Conservation (phyloP, 192 early-diverging fungal species). For the Coemansia sp. region DNA sequence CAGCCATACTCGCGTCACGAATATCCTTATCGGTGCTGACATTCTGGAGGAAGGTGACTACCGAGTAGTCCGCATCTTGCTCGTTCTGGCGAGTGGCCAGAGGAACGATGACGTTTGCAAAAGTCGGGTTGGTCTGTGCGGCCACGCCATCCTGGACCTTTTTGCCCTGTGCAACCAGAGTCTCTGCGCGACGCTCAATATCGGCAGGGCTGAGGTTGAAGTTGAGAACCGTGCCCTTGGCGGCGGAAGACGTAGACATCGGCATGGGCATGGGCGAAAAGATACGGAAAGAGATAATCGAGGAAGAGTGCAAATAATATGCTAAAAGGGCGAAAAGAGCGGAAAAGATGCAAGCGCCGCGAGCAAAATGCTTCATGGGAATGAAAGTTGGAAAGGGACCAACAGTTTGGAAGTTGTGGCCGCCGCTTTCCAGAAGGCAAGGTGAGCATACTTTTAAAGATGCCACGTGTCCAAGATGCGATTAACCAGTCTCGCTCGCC, state of each 20-base stretch:
- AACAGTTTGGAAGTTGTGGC: neutral
- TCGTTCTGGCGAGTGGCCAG: constrained; percentile 49
- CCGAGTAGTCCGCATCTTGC: constrained; percentile 28
- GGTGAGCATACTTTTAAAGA: neutral
- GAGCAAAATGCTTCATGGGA: neutral
- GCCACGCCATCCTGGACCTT: constrained; percentile 45
- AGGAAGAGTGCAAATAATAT: constrained; percentile 6
- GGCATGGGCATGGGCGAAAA: constrained; percentile 7
- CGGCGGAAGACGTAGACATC: constrained; percentile 6
- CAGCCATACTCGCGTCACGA: constrained; percentile 68
- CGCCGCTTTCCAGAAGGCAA: neutral
- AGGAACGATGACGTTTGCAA: constrained; percentile 52
- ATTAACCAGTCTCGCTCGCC: neutral
- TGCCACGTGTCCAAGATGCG: constrained; percentile 1
- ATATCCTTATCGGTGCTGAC: constrained; percentile 61
- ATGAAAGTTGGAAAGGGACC: neutral
- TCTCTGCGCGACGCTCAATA: constrained; percentile 26
- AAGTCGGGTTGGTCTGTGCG: constrained; percentile 47
- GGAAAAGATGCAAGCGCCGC: constrained; percentile 6
- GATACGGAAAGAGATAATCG: neutral
- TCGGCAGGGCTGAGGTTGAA: constrained; percentile 41
- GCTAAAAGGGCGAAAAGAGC: constrained; percentile 10
- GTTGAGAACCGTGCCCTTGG: constrained; percentile 50
- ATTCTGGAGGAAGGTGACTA: constrained; percentile 52
- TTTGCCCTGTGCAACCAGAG: constrained; percentile 41